Base-by-base conservation (phyloP, 352 stramenopile genomes). In the Phytophthora nicotianae region DNA sequence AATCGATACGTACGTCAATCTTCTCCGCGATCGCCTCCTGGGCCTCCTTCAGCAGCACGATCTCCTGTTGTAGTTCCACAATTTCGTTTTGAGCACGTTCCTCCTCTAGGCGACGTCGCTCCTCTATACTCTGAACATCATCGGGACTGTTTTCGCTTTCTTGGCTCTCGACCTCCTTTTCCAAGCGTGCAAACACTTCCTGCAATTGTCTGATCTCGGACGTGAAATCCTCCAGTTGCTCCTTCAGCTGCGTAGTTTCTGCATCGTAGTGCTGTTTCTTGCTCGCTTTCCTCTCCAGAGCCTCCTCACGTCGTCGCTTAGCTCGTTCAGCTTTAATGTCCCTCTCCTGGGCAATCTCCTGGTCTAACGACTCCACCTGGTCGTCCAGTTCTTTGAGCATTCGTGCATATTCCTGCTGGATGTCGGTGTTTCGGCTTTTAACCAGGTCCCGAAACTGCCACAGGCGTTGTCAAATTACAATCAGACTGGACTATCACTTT, bases 321-420 rank as follows among this genome's bases (percentile, higher is more conserved):
- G 57, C 60, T 49, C 62, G 52, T 5, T 58, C 43, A 16, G 50
- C 51, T 32, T 70, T 71, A 5, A 62, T 20, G 2, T 71, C 49
- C 29, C 40, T 68, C 42, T 81, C 76, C 14, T 74, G 63, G 8
- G 61, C 64, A 32, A 89, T 91, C 59, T 87, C 74, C 60, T 89
- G 49, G 43, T 68, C 58, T 21, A 91, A 67, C 27, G 56, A 58
- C 37, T 78, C 79, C 1, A 68, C 72, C 52, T 90, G 80, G 50
- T 91, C 83, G 16, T 92, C 83, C 32, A 90, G 60, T 41, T 90
- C 79, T 51, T 83, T 82, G 8, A 90, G 70, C 79, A 92, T 89
- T 13, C 81, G 81, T 42, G 79, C 75, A 46, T 89, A 92, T 53
- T 89, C 79, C 27, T 90, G 81, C 66, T 91, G 83, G 20, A 92